A percentile compares a stretch with the other conserved stretches of the same genome.
Conservation (phyloP, 1,139 yeast species). For the Hemisphaericaspora subhashii region DNA sequence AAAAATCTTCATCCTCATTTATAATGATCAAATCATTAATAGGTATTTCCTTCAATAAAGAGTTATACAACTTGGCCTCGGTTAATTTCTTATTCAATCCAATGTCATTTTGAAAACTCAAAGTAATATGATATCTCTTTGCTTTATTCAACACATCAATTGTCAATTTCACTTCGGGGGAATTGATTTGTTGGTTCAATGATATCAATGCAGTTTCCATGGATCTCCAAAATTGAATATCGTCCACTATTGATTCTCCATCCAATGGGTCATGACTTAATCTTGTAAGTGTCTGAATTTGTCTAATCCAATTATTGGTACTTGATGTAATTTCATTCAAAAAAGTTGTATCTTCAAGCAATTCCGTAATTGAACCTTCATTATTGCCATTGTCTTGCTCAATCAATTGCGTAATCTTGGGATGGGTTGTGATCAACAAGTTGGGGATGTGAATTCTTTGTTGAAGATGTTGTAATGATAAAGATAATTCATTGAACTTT, state of each 20-base stretch:
- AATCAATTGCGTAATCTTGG: conserved; percentile 39
- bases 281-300: conserved; percentile 58
- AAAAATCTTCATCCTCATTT: conserved; percentile 29
- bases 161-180: conserved; percentile 57
- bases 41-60: conserved; percentile 71
- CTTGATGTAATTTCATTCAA: conserved; percentile 65
- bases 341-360: conserved; percentile 51
- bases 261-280: conserved; percentile 52
- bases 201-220: conserved; percentile 62
- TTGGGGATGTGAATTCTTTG: conserved; percentile 72
- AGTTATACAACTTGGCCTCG: conserved; percentile 55
- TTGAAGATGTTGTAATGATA: conserved; percentile 68
- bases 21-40: conserved; percentile 58
- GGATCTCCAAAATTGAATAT: conserved; percentile 77
- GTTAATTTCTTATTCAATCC: conserved; percentile 62
- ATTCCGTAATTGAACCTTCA: conserved; percentile 19
- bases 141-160: conserved; percentile 65
- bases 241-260: conserved; percentile 64
- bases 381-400: conserved; percentile 22
- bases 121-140: conserved; percentile 77
- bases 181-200: conserved; percentile 58
- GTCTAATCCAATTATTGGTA: conserved; percentile 73
- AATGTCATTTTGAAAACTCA: conserved; percentile 70
- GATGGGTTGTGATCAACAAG: conserved; percentile 53
- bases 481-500: conserved; percentile 67